Conservation (phyloP, 805 yeast species). For the Ogataea nonfermentans region DNA sequence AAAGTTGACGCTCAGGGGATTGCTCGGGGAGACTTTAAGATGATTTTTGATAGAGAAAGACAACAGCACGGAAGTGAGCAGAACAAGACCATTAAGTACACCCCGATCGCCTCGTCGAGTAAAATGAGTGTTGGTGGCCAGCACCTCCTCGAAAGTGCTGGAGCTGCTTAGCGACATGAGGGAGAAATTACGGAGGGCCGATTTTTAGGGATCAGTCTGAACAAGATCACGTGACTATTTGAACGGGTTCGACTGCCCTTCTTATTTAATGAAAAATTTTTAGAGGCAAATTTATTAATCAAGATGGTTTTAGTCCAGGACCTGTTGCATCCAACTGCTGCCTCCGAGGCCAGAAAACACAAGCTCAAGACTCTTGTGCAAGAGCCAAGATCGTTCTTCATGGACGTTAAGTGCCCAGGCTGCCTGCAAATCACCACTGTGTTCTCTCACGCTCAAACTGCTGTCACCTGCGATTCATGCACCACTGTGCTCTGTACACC, state of each 20-base stretch:
- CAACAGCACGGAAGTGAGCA: constrained; percentile 11
- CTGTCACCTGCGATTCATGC: constrained; percentile 98
- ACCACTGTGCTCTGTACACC: constrained; percentile 98
- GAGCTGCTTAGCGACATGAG: constrained; percentile 9
- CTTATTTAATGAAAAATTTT: constrained; percentile 10
- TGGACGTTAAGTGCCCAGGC: constrained; percentile 99
- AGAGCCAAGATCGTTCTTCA: constrained; percentile 97
- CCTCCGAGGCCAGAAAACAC: constrained; percentile 95
- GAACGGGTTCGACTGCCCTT: constrained; percentile 7
- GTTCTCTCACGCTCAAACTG: constrained; percentile 99
- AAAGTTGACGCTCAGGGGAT: constrained; percentile 12
- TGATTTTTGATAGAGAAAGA: constrained; percentile 16
- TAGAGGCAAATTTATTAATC: constrained; percentile 11
- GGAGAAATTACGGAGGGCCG: neutral
- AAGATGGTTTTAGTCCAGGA: constrained; percentile 93
- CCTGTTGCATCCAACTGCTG: constrained; percentile 97
- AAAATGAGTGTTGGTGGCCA: neutral
- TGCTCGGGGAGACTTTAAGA: constrained; percentile 8
- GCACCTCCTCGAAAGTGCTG: constrained; percentile 4
- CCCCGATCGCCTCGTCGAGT: constrained; percentile 9
- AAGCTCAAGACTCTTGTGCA: constrained; percentile 97
- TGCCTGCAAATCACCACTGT: constrained; percentile 99
- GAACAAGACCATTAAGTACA: constrained; percentile 9
- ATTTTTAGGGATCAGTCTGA: neutral
- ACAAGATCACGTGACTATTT: constrained; percentile 4